phyloP scores from a whole-genome alignment of 2,329 filamentous ascomycete species.

The Monilinia aucupariae region DNA sequence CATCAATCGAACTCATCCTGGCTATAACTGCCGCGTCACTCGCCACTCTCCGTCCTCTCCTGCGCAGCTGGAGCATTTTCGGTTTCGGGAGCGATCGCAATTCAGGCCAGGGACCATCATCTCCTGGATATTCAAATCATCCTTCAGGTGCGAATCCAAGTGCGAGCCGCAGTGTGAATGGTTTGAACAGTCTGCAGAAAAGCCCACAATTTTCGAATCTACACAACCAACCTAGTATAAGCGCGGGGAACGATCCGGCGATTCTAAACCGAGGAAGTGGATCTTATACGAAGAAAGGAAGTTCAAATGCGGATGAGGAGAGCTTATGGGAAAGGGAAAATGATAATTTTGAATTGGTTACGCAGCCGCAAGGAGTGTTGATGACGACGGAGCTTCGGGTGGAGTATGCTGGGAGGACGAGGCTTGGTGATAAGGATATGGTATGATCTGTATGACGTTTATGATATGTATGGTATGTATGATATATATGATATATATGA shows the following conservation, averaged over 20 bases:
- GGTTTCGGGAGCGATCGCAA: not conserved
- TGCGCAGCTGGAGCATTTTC: not conserved
- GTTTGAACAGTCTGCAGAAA: not conserved
- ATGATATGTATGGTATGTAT: no score
- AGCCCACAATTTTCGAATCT: not conserved
- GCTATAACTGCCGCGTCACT: conserved; percentile 7
- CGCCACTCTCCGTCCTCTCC: conserved; percentile 7
- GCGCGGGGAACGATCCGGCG: not conserved
- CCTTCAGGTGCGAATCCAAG: no score
- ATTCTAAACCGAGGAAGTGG: not conserved
- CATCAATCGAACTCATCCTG: not conserved
- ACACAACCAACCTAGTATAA: not conserved
- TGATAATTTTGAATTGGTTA: not conserved
- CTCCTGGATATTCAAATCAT: not conserved
- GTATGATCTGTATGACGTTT: not conserved
- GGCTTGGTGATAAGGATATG: not conserved
- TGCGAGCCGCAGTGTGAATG: no score
- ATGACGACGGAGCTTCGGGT: not conserved
- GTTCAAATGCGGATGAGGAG: not conserved
- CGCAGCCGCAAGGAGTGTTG: not conserved
- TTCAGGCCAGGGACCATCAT: not conserved
- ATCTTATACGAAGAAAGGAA: not conserved
- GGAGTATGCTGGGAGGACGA: not conserved
- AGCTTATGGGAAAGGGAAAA: not conserved
- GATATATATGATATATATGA: not conserved